Evolutionary conservation across 2,329 filamentous ascomycete species (phyloP), one percentile per base, ranked within the genome.

Genomic region (Mariannaea elegans): DNA sequence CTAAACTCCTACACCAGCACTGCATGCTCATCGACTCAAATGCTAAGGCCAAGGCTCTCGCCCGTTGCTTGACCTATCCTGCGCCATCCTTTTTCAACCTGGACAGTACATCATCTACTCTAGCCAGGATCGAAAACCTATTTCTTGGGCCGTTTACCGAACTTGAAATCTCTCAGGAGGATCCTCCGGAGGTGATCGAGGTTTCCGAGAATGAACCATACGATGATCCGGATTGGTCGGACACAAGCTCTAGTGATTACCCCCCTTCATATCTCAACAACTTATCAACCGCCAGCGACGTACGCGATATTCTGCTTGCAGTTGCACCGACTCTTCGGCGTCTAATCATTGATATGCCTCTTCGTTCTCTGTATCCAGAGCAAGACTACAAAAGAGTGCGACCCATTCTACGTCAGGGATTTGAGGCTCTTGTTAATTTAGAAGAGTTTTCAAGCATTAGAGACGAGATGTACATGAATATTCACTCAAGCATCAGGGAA

Each of bases 361-460:
- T 71, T 3, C 56, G 62, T 2, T 47, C 24, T 4, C 32, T 69
- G 0, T 14, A 27, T 1, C 61, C 63, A 8, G 8, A 14, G 2
- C 2, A 63, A 1, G 50, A 68, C 16, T 2, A 16, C 0, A 13
- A 47, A 0, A 45, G 51, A 7, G 23, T 65, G 2, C 23, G 57
- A 2, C 44, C 47, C 1, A 10, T 63, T 2, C 51, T 71, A 1
- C 62, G 68, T 16, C 36, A 47, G 0, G 69, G 55, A 0, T 71
- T 72, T 2, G 58, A 66, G 16, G 55, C 66, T 1, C 39, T 72
- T 1, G 52, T 59, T 2, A 64, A 71, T 3, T 1, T 72, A 1
- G 68, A 71, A 49, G 69, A 71, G 9, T 55, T 71, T 6, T 52
- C 65, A 19, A 70, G 68, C 19, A 36, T 71, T 6, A 50, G 56